Evolutionary conservation across 495 filamentous ascomycete genomes (phyloP).

Genomic region (Pseudoneurospora amorphoporcata): DNA sequence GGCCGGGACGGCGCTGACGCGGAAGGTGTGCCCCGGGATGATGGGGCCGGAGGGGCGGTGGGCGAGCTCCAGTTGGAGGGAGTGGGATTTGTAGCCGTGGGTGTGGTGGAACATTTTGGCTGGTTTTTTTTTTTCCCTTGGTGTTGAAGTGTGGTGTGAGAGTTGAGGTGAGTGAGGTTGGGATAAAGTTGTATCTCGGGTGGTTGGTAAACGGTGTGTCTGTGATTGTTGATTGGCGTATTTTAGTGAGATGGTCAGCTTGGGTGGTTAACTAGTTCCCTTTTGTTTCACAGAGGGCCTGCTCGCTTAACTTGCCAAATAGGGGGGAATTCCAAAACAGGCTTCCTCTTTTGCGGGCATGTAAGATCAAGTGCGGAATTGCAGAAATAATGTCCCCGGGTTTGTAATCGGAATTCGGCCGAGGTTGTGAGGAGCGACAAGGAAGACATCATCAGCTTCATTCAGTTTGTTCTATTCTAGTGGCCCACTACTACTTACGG

Average conservation of each 20-base stretch:
- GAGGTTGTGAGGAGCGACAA: background rate
- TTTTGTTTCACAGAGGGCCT: background rate
- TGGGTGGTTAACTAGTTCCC: background rate
- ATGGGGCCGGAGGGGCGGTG: slow-evolving; percentile 37
- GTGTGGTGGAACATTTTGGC: background rate
- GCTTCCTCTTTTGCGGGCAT: background rate
- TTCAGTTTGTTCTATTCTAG: background rate
- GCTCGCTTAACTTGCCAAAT: background rate
- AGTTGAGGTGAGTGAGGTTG: background rate
- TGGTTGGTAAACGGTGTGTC: background rate
- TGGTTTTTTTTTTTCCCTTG: background rate
- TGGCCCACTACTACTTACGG: background rate
- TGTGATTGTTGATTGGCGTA: background rate
- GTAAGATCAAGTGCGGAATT: background rate
- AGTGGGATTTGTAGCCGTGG: slow-evolving; percentile 27
- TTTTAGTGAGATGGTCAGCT: background rate
- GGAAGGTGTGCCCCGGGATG: slow-evolving; percentile 43
- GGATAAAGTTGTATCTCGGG: background rate
- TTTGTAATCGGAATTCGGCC: background rate
- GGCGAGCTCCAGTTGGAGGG: slow-evolving; percentile 38
- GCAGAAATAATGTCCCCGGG: background rate
- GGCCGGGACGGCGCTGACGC: slow-evolving; percentile 35
- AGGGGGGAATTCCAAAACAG: background rate
- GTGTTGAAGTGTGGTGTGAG: background rate
- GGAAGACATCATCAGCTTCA: background rate